phyloP scores from a whole-genome alignment of 495 filamentous ascomycete species.

The Hypomontagnella submonticulosa region DNA sequence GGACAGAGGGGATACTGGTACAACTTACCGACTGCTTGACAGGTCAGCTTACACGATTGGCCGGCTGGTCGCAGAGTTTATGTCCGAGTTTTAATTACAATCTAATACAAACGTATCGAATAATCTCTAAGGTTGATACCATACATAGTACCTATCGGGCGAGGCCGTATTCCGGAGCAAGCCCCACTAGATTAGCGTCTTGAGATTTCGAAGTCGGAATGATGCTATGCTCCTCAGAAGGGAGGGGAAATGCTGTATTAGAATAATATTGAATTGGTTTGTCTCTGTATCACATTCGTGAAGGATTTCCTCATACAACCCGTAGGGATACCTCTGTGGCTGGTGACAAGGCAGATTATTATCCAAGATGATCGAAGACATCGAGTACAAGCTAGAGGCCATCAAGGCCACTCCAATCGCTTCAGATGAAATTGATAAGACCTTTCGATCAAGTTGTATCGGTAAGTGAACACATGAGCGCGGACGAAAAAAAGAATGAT shows the following conservation, averaged over 20 bases:
- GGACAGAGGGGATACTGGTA: not conserved
- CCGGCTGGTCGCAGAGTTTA: constrained; percentile 18
- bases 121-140: not conserved
- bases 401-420: constrained; percentile 61
- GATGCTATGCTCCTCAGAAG: constrained; percentile 14
- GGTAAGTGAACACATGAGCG: constrained; percentile 59
- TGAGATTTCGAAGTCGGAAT: constrained; percentile 36
- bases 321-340: constrained; percentile 1
- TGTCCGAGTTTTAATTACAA: constrained; percentile 3
- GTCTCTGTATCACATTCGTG: constrained; percentile 3
- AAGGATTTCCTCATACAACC: not conserved
- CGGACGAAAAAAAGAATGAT: not conserved
- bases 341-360: constrained; percentile 8
- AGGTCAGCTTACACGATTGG: constrained; percentile 22
- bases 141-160: constrained; percentile 12
- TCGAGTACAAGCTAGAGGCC: constrained; percentile 59
- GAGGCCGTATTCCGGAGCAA: constrained; percentile 40
- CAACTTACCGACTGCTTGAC: not conserved
- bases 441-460: constrained; percentile 75
- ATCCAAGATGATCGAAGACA: constrained; percentile 46
- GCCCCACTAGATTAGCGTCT: constrained; percentile 32
- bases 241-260: not conserved
- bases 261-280: constrained; percentile 6
- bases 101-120: not conserved
- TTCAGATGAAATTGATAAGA: constrained; percentile 72